These are phyloP conservation scores for Wallacemonas sp. DNA, from an alignment of 208 protist genomes.

Conservation along the genomic window DNA sequence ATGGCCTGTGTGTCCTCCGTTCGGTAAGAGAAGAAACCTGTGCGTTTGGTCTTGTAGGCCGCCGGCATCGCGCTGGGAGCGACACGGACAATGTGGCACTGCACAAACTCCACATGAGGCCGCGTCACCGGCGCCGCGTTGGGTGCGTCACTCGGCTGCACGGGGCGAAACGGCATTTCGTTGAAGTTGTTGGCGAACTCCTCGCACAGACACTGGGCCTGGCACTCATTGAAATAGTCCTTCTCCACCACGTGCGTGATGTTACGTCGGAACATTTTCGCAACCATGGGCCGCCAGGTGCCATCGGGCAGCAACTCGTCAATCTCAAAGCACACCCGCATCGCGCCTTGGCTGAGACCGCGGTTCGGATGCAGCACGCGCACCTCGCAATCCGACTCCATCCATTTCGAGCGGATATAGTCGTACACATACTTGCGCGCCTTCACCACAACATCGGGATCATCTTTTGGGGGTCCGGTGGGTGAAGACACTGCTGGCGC, in stretches of 20 bases:
- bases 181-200: slow-evolving; percentile 54
- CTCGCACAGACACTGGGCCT: slow-evolving; percentile 48
- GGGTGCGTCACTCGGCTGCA: background rate
- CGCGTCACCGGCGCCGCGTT: slow-evolving; percentile 2
- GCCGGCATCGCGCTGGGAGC: slow-evolving; percentile 20
- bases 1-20: slow-evolving; percentile 39
- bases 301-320: slow-evolving; percentile 38
- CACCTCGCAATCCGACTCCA: slow-evolving; percentile 21
- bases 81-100: slow-evolving; percentile 46
- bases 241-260: slow-evolving; percentile 34
- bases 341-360: slow-evolving; percentile 38
- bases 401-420: slow-evolving; percentile 18
- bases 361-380: slow-evolving; percentile 32
- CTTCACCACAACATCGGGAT: slow-evolving; percentile 14
- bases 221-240: slow-evolving; percentile 51
- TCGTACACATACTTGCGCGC: slow-evolving; percentile 24
- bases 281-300: slow-evolving; percentile 31
- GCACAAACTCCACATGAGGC: slow-evolving; percentile 37
- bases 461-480: background rate
- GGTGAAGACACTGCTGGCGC: background rate
- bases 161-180: background rate
- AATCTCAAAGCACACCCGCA: slow-evolving; percentile 61
- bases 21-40: slow-evolving; percentile 39
- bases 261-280: slow-evolving; percentile 52
- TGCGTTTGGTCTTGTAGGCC: slow-evolving; percentile 16